phyloP scores from a whole-genome alignment of 208 protist species.

The Acanthamoeba castellanii region DNA sequence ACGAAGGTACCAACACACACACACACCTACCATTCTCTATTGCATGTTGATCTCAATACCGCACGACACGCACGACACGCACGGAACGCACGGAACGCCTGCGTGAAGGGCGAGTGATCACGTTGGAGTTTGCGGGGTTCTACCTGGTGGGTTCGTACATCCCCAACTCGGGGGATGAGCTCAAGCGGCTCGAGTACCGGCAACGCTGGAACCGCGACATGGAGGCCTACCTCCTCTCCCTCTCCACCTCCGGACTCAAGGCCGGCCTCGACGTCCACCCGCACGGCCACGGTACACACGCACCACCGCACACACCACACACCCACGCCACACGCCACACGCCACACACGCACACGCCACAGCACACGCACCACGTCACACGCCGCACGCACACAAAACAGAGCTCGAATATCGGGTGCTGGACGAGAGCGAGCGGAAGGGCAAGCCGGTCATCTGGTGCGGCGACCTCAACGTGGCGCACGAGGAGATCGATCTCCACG shows the following conservation, averaged over 20 bases:
- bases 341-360: no score
- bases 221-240: constrained; percentile 48
- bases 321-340: neutral
- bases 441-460: constrained; percentile 91
- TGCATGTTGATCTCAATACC: neutral
- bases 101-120: constrained; percentile 90
- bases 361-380: neutral
- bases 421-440: constrained; percentile 43
- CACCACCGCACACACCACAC: neutral
- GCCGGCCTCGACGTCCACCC: neutral
- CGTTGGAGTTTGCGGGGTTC: constrained; percentile 90
- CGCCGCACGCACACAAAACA: neutral
- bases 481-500: constrained; percentile 92
- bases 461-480: constrained; percentile 96
- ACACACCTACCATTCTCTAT: neutral
- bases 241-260: constrained; percentile 73
- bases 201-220: constrained; percentile 91
- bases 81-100: neutral
- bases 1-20: constrained; percentile 40
- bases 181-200: constrained; percentile 93
- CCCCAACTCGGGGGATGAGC: constrained; percentile 94
- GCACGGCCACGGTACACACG: neutral
- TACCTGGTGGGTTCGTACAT: constrained; percentile 95
- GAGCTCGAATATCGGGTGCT: neutral
- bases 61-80: no score